phyloP scores from a whole-genome alignment of 345 rosid genomes.

The Balakata baccata region DNA sequence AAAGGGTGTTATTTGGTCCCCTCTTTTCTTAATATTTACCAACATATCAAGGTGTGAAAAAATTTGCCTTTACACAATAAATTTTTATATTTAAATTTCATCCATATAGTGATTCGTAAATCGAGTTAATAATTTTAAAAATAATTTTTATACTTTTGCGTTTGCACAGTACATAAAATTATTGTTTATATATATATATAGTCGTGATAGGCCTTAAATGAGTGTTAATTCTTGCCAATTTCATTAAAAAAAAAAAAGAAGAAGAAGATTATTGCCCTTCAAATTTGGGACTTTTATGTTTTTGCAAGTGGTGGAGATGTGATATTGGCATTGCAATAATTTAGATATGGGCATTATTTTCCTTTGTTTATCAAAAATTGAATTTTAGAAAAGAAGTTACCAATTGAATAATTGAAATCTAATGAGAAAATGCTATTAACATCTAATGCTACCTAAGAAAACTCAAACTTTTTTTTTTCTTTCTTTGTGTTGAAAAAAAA shows the following conservation, averaged over 20 bases:
- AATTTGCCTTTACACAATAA: no score
- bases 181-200: no score
- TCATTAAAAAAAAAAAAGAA: no score
- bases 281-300: conserved; percentile 1
- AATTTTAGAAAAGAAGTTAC: neutral
- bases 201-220: neutral
- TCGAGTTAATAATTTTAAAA: no score
- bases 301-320: neutral
- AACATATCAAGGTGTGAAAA: conserved; percentile 5
- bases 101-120: no score
- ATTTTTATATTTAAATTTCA: no score
- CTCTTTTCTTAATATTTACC: neutral
- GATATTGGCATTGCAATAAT: conserved; percentile 4
- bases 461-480: neutral
- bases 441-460: neutral
- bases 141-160: no score
- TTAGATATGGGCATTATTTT: neutral
- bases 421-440: neutral
- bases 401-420: conserved; percentile 3
- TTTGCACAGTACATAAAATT: no score
- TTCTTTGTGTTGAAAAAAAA: neutral
- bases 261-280: neutral
- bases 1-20: neutral
- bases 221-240: neutral
- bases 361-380: neutral